phyloP scores from a whole-genome alignment of 192 early-diverging fungal species.

The Hyaloraphidium curvatum region DNA sequence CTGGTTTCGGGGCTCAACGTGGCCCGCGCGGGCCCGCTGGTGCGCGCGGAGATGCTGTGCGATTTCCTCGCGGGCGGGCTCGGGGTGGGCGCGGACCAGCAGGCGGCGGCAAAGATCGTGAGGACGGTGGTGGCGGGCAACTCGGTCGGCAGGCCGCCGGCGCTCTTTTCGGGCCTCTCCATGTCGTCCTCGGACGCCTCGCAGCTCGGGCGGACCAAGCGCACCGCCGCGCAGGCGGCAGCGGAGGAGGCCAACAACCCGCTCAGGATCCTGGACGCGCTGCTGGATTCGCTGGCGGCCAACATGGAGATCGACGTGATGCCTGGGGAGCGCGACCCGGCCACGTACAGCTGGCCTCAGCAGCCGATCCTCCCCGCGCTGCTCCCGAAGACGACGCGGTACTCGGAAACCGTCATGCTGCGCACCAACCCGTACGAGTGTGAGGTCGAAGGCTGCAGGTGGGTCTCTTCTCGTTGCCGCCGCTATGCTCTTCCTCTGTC shows the following conservation, averaged over 20 bases:
- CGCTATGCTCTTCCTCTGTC: too few species aligned
- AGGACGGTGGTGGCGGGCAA: slow-evolving; percentile 64
- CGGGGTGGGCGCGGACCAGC: slow-evolving; percentile 36
- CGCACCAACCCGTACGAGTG: slow-evolving; percentile 73
- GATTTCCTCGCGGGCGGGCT: slow-evolving; percentile 65
- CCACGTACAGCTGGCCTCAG: slow-evolving; percentile 63
- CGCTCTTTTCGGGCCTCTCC: neutral
- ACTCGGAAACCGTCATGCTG: slow-evolving; percentile 38
- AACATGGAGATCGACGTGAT: slow-evolving; percentile 52
- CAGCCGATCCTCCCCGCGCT: slow-evolving; percentile 58
- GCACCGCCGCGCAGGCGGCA: neutral
- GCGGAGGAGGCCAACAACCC: slow-evolving; percentile 19
- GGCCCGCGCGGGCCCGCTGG: slow-evolving; percentile 24
- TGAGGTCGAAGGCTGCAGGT: slow-evolving; percentile 43
- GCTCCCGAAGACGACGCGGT: slow-evolving; percentile 35
- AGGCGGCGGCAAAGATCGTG: slow-evolving; percentile 29
- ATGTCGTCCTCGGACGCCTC: neutral
- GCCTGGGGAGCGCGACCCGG: slow-evolving; percentile 64
- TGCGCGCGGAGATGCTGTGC: slow-evolving; percentile 45
- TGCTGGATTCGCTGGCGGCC: slow-evolving; percentile 41
- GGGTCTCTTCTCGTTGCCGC: slow-evolving; percentile 6
- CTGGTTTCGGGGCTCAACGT: slow-evolving; percentile 64
- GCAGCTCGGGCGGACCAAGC: neutral
- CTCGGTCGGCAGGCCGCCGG: slow-evolving; percentile 15
- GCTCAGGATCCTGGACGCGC: slow-evolving; percentile 34